Conservation (phyloP, 306 rosid species). For the Prunus mongolica region DNA sequence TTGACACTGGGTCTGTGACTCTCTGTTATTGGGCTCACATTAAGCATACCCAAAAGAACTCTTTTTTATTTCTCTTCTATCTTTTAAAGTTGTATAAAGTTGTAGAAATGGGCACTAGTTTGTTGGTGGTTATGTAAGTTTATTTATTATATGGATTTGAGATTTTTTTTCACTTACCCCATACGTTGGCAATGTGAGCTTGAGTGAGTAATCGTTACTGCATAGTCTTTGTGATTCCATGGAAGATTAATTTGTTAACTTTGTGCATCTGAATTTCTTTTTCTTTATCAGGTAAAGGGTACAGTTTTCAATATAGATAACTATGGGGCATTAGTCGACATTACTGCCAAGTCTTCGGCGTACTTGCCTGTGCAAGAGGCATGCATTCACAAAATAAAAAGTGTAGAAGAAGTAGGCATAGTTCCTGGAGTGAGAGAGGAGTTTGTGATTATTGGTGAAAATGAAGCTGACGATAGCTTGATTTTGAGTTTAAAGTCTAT, state of each 20-base stretch:
- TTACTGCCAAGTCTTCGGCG: slow-evolving; percentile 80
- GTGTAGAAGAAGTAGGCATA: slow-evolving; percentile 78
- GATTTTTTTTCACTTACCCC: not conserved
- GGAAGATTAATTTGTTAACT: not conserved
- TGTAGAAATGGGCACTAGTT: not conserved
- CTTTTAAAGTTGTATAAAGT: not conserved
- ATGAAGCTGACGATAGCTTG: slow-evolving; percentile 73
- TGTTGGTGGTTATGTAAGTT: not conserved
- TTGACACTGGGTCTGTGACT: not conserved
- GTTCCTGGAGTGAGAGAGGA: slow-evolving; percentile 71
- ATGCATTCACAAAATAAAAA: slow-evolving; percentile 56
- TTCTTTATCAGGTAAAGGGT: slow-evolving; percentile 69
- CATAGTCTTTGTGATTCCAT: not conserved
- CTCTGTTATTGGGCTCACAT: not conserved
- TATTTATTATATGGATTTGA: not conserved
- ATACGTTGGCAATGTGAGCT: not conserved
- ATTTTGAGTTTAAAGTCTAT: slow-evolving; percentile 68
- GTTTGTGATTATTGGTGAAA: slow-evolving; percentile 79
- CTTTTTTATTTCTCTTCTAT: not conserved
- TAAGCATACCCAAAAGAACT: not conserved
- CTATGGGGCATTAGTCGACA: slow-evolving; percentile 81
- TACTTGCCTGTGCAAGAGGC: slow-evolving; percentile 85
- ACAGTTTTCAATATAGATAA: slow-evolving; percentile 63
- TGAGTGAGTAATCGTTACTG: not conserved
- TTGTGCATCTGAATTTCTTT: not conserved